phyloP scores from a whole-genome alignment of 2,329 filamentous ascomycete species.

The Allantophomopsis cytisporea region DNA sequence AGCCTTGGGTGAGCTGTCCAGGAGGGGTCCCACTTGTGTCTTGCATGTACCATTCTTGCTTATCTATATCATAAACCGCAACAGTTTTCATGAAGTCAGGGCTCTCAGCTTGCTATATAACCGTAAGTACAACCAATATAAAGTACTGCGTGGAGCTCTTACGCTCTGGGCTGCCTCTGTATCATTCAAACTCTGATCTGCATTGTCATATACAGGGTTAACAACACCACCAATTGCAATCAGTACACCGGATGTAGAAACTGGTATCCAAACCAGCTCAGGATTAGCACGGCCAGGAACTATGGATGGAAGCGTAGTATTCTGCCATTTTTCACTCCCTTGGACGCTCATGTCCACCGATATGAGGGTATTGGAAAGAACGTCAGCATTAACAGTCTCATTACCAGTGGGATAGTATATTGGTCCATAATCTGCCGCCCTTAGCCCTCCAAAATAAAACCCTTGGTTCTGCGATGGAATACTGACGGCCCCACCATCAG shows the following conservation, averaged over 20 bases:
- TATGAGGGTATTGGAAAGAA: conserved; percentile 42
- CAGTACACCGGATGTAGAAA: conserved; percentile 62
- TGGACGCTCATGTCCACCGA: conserved; percentile 43
- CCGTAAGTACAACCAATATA: conserved; percentile 9
- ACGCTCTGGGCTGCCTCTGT: conserved; percentile 24
- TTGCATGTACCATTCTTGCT: conserved; percentile 55
- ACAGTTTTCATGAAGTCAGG: conserved; percentile 59
- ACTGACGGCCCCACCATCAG: conserved; percentile 48
- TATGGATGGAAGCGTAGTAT: conserved; percentile 32
- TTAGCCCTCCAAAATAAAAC: conserved; percentile 58
- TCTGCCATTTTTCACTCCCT: conserved; percentile 37
- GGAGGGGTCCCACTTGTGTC: conserved; percentile 45
- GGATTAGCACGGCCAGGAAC: conserved; percentile 45
- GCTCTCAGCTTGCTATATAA: conserved; percentile 42
- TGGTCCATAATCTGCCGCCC: conserved; percentile 31
- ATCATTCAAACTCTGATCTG: conserved; percentile 11
- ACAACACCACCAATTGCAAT: conserved; percentile 66
- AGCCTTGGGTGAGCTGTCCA: conserved; percentile 47
- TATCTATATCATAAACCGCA: conserved; percentile 65
- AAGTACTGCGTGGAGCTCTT: conserved; percentile 2
- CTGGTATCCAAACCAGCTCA: conserved; percentile 64
- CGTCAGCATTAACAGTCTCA: conserved; percentile 9
- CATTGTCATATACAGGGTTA: conserved; percentile 34
- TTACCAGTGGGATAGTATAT: conserved; percentile 23
- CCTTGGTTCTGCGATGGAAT: conserved; percentile 58